Percentiles rank a stretch among this genome's conserved stretches.
Evolutionary conservation across 2,329 filamentous ascomycete species (phyloP).

Genomic region (Aspergillus proliferans): DNA sequence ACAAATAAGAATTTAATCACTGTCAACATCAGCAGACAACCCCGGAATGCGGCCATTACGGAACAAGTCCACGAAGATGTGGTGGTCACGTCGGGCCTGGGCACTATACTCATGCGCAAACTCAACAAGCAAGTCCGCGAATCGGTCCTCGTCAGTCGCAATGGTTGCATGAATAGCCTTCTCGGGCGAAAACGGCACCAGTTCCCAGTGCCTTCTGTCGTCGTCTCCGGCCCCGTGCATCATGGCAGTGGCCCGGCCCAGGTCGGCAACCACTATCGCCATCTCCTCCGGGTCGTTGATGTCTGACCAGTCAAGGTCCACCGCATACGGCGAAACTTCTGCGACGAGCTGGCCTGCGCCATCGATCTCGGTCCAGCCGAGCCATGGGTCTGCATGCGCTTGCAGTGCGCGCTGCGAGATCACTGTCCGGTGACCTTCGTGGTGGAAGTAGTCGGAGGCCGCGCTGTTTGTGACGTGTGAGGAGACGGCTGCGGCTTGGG

Average conservation of each 20-base stretch:
- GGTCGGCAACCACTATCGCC: constrained; percentile 8
- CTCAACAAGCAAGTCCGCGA: constrained; percentile 6
- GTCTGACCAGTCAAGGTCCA: constrained; percentile 15
- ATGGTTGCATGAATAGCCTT: constrained; percentile 8
- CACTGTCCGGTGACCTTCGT: constrained; percentile 14
- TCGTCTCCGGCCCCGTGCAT: constrained; percentile 14
- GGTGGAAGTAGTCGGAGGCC: constrained; percentile 7
- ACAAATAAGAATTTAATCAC: no score
- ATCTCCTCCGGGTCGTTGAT: constrained; percentile 12
- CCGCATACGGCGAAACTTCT: constrained; percentile 14
- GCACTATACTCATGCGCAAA: constrained; percentile 12
- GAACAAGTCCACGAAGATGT: constrained; percentile 14
- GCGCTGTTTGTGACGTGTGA: constrained; percentile 8
- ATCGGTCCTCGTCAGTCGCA: constrained; percentile 5
- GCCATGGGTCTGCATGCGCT: constrained; percentile 12
- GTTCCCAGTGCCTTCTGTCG: constrained; percentile 9
- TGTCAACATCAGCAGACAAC: neutral
- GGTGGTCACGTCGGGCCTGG: constrained; percentile 8
- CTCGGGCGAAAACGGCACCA: constrained; percentile 14
- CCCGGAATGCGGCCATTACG: constrained; percentile 11
- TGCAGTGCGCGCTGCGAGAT: constrained; percentile 15
- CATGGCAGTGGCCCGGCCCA: constrained; percentile 13
- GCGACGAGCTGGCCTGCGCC: constrained; percentile 14
- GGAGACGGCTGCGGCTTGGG: constrained; percentile 6
- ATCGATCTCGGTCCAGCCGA: constrained; percentile 15